A percentile compares a stretch with the other conserved stretches of the same genome.
Conservation (phyloP, 441 rosid genomes). For the Hura crepitans region DNA sequence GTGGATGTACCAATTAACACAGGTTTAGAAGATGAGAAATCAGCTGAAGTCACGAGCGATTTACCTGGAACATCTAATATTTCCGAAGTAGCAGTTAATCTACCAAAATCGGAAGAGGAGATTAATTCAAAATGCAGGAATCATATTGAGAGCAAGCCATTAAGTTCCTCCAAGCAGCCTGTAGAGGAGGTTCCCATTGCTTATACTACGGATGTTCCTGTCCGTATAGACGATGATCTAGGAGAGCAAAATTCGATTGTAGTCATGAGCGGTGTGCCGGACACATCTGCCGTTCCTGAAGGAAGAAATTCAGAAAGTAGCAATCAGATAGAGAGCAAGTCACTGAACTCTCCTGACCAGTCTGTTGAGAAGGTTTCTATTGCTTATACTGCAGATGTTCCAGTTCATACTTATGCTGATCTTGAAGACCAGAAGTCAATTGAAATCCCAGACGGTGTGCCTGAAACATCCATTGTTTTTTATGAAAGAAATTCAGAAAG, state of each 20-base stretch:
- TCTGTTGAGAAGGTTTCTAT: conserved; percentile 30
- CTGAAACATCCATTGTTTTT: neutral
- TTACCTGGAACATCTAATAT: neutral
- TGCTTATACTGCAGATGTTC: conserved; percentile 17
- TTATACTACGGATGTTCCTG: too few species aligned
- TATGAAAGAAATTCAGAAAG: conserved; percentile 28
- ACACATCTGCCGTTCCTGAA: conserved; percentile 1
- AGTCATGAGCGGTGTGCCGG: neutral
- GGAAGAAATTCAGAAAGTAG: conserved; percentile 24
- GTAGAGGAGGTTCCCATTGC: too few species aligned
- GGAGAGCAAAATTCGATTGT: neutral
- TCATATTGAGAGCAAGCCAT: too few species aligned
- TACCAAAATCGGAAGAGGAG: conserved; percentile 17
- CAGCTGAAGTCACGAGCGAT: neutral
- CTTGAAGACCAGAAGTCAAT: conserved; percentile 2
- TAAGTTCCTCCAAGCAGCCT: too few species aligned
- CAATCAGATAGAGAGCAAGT: conserved; percentile 4
- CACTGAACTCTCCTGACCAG: conserved; percentile 7
- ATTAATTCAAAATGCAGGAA: too few species aligned
- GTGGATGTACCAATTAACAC: neutral
- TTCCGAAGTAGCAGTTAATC: neutral
- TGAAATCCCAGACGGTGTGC: neutral
- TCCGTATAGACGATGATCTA: too few species aligned
- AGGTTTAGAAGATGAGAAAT: neutral
- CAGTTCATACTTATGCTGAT: neutral